Evolutionary conservation across 768 basidiomycete genomes (phyloP), one percentile per base, ranked within the genome.

Genomic region (Suillus luteus): DNA sequence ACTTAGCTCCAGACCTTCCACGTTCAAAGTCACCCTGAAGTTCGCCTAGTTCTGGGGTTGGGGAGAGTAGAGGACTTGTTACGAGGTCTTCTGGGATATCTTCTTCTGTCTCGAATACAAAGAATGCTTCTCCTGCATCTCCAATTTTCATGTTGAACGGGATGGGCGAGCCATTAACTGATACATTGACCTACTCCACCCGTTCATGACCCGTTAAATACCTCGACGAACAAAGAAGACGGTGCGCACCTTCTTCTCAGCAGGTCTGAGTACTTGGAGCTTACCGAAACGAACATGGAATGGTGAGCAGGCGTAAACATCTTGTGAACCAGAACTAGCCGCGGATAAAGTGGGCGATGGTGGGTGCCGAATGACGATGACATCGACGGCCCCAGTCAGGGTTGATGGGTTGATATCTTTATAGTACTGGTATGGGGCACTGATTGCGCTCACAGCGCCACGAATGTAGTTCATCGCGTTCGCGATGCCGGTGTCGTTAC

Each of bases 111-210:
- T 99, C 96, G 68, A 99, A 94, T 46, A 99, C 91, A 71, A 99
- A 99, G 82, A 99, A 99, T 0, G 96, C 97, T 78, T 99, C 97
- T 5, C 97, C 97, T 1, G 97, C 95, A 64, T 99, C 97, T 46
- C 95, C 96, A 65, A 99, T 95, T 82, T 99, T 99, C 97, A 99
- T 99, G 75, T 84, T 85, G 76, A 93, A 99, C 0, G 96, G 96
- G 62, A 95, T 90, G 51, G 84, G 83, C 68, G 87, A 81, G 46
- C 91, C 93, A 77, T 97, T 96, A 70, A 99, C 88, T 59, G 86
- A 85, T 40, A 99, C 86, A 66, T 89, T 92, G 66, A 99, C 96
- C 93, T 95, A 67, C 17, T 52, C 43, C 55, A 33, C 19, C 44
- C n/a, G 19, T 33, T 33, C 5, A 7, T 51, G 35, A 27, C 5